A percentile compares a stretch with the other conserved stretches of the same genome.
phyloP scores from a whole-genome alignment of 192 early-diverging fungal species.

The Phlyctochytrium planicorne region DNA sequence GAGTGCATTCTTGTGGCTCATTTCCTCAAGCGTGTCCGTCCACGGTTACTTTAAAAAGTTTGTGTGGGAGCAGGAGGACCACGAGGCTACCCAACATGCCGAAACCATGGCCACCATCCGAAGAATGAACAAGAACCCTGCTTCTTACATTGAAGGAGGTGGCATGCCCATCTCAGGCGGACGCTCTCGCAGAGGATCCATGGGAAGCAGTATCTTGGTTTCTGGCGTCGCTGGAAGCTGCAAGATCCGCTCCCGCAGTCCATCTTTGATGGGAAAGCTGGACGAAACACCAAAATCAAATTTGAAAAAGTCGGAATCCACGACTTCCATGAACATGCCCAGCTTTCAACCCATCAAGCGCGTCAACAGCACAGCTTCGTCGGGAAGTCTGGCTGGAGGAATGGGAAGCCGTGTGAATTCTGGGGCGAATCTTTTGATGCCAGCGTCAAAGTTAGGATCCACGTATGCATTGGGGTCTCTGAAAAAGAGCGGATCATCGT shows the following conservation, averaged over 20 bases:
- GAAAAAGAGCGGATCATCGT: background rate
- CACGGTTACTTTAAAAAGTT: background rate
- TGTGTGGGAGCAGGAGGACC: background rate
- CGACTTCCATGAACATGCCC: background rate
- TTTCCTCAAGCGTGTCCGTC: background rate
- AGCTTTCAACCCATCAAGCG: background rate
- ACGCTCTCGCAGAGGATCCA: background rate
- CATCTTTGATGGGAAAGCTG: background rate
- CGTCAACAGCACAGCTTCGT: slow-evolving; percentile 1
- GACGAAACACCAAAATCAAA: background rate
- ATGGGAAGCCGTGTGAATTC: slow-evolving; percentile 5
- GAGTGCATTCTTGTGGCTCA: background rate
- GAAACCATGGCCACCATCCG: slow-evolving; percentile 6
- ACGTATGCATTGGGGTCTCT: background rate
- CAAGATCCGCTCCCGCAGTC: background rate
- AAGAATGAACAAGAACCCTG: background rate
- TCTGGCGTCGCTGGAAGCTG: background rate
- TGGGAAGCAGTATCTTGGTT: background rate
- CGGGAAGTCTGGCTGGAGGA: background rate
- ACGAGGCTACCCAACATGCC: background rate
- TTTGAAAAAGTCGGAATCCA: background rate
- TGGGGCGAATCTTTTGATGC: background rate
- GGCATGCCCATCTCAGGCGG: background rate
- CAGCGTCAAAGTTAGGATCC: background rate
- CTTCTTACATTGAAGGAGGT: background rate